A percentile compares a stretch with the other conserved stretches of the same genome.
Conservation (phyloP, 2,329 filamentous ascomycete genomes). For the Fusarium xylarioides region DNA sequence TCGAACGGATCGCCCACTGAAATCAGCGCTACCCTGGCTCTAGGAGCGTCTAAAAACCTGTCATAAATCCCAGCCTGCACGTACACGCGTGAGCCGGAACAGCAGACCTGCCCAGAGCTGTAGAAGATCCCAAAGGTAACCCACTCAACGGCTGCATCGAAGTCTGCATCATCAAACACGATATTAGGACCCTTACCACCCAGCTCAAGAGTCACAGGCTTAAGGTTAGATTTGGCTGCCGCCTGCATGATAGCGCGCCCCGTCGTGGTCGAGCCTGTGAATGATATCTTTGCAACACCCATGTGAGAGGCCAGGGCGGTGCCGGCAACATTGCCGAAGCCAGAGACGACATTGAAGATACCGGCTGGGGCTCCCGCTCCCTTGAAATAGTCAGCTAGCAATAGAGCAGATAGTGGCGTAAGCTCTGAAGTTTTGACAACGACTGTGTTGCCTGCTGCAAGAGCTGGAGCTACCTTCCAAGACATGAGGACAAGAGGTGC, state of each 20-base stretch:
- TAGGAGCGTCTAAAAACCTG: not conserved
- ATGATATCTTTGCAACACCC: not conserved
- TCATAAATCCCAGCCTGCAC: not conserved
- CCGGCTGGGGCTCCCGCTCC: not conserved
- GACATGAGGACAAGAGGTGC: not conserved
- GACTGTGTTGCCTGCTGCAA: not conserved
- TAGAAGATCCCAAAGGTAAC: not conserved
- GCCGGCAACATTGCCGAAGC: not conserved
- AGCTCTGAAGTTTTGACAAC: not conserved
- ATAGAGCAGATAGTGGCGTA: rapidly evolving
- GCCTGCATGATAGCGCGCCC: not conserved
- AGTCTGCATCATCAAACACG: not conserved
- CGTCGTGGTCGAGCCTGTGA: rapidly evolving
- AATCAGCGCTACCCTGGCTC: rapidly evolving
- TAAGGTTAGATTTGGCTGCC: not conserved
- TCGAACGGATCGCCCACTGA: not conserved
- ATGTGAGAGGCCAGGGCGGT: not conserved
- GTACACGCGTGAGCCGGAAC: not conserved
- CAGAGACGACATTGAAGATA: not conserved
- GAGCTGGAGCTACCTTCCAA: not conserved
- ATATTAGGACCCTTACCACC: not conserved
- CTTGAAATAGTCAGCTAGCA: not conserved
- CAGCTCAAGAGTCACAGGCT: not conserved
- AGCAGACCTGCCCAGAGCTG: not conserved
- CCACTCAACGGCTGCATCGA: not conserved